phyloP scores from a whole-genome alignment of 352 stramenopile species.

The Phytophthora boehmeriae region DNA sequence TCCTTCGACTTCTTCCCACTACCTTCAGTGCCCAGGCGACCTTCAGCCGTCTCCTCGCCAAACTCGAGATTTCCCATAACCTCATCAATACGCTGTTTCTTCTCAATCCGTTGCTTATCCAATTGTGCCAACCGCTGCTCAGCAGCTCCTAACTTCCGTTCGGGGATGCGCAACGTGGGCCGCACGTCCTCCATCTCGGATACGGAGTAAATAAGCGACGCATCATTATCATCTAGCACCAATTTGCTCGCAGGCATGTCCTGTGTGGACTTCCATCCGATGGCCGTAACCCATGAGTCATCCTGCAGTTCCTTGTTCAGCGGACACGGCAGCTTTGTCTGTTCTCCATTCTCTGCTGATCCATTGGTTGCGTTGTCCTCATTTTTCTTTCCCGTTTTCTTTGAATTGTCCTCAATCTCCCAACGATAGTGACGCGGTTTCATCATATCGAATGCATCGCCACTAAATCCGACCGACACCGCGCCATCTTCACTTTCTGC shows the following conservation, averaged over 20 bases:
- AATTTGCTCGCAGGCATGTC: conserved; percentile 86
- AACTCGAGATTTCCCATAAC: conserved; percentile 85
- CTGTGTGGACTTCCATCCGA: conserved; percentile 79
- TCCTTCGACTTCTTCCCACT: conserved; percentile 84
- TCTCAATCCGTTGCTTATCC: conserved; percentile 76
- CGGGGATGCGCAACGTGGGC: conserved; percentile 82
- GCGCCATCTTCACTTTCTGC: conserved; percentile 5
- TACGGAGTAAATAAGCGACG: conserved; percentile 76
- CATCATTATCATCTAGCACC: conserved; percentile 86
- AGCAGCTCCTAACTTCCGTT: conserved; percentile 78
- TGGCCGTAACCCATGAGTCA: conserved; percentile 74
- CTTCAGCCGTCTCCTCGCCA: conserved; percentile 75
- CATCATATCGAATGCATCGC: conserved; percentile 71
- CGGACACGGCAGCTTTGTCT: conserved; percentile 37
- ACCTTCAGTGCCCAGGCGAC: conserved; percentile 63
- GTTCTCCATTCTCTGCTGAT: conserved; percentile 9
- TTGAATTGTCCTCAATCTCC: conserved; percentile 49
- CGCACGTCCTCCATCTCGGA: conserved; percentile 82
- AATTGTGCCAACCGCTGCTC: conserved; percentile 76
- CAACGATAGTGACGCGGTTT: conserved; percentile 80
- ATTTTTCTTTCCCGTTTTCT: conserved; percentile 14
- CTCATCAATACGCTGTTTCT: conserved; percentile 82
- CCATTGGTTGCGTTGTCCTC: conserved; percentile 5
- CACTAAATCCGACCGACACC: conserved; percentile 15
- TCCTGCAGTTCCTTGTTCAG: conserved; percentile 77